Percentiles rank a stretch among this genome's conserved stretches.
Conservation (phyloP, 1,139 yeast genomes). For the Petasospora fabianii region DNA sequence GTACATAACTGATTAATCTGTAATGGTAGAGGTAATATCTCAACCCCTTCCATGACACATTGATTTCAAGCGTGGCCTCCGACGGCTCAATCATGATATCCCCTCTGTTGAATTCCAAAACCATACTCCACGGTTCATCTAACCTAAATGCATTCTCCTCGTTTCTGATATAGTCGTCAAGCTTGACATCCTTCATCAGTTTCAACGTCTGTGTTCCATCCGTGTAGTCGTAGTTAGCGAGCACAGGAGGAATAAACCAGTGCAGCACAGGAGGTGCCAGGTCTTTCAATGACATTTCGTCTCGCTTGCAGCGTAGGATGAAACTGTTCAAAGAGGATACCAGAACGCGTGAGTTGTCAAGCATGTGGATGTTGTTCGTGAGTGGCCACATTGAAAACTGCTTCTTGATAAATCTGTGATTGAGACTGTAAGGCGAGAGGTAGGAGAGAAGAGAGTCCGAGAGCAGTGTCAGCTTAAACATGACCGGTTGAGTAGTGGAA, state of each 20-base stretch:
- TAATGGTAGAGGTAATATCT: conserved; percentile 53
- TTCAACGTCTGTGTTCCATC: conserved; percentile 1
- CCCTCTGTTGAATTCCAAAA: conserved; percentile 33
- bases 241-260: conserved; percentile 10
- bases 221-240: conserved; percentile 1
- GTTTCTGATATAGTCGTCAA: conserved; percentile 2
- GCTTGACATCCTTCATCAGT: conserved; percentile 7
- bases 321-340: conserved; percentile 21
- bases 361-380: conserved; percentile 22
- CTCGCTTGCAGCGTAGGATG: conserved; percentile 16
- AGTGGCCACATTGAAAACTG: conserved; percentile 24
- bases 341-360: conserved; percentile 18
- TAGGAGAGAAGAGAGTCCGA: conserved; percentile 14
- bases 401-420: conserved; percentile 10
- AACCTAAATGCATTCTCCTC: conserved; percentile 3
- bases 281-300: conserved; percentile 4
- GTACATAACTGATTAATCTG: conserved; percentile 41
- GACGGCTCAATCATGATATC: conserved; percentile 22
- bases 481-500: conserved; percentile 13
- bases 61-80: conserved; percentile 31
- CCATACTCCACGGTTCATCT: conserved; percentile 26
- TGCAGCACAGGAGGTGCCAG: conserved; percentile 22
- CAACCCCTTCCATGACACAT: conserved; percentile 50
- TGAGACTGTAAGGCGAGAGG: conserved; percentile 18
- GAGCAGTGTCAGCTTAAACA: conserved; percentile 22